phyloP scores from a whole-genome alignment of 768 basidiomycete genomes.

The Suillus subalutaceus region DNA sequence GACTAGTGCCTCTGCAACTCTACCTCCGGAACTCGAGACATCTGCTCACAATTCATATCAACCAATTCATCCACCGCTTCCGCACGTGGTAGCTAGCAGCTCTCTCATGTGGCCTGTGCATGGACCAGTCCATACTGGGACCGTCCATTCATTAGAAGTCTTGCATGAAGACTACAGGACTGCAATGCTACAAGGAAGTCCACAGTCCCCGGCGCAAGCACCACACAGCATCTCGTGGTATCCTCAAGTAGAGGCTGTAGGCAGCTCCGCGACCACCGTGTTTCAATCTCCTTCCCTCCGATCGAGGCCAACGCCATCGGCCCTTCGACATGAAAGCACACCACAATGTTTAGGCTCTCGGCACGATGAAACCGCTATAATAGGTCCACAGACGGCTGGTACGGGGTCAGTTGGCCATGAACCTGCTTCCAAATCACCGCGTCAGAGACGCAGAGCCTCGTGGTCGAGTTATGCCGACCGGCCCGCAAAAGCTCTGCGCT shows the following conservation, averaged over 20 bases:
- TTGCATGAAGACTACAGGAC: constrained; percentile 2
- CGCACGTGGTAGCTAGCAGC: neutral
- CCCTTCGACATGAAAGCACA: neutral
- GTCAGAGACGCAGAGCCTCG: neutral
- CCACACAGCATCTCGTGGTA: neutral
- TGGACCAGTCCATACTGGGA: neutral
- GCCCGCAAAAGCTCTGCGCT: neutral
- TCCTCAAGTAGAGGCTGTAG: neutral
- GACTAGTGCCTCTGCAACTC: neutral
- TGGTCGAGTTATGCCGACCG: constrained; percentile 1
- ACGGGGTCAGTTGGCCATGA: neutral
- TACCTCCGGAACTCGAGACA: neutral
- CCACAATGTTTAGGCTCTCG: neutral
- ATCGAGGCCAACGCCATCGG: neutral
- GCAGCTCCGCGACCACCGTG: neutral
- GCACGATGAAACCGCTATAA: neutral
- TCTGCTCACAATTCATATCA: neutral
- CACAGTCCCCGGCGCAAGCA: neutral
- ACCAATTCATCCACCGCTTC: neutral
- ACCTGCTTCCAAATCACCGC: neutral
- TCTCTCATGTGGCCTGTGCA: neutral
- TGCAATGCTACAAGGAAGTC: neutral
- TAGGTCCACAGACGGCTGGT: neutral
- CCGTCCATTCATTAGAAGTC: neutral
- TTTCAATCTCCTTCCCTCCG: neutral